Conservation (phyloP, 2,329 filamentous ascomycete genomes). For the Paecilomyces formosus region DNA sequence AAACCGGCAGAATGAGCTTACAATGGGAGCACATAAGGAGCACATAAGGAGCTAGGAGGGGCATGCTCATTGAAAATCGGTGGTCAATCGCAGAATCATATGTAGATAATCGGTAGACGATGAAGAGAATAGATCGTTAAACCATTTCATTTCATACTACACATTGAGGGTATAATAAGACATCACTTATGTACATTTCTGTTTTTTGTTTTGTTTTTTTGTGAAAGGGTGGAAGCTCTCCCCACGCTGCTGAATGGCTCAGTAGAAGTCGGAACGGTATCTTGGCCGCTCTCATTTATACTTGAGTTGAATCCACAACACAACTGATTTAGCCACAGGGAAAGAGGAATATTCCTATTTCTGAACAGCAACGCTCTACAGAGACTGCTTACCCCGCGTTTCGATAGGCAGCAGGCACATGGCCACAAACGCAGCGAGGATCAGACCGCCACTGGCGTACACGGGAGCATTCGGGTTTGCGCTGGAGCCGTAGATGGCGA, state of each 20-base stretch:
- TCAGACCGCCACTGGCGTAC: slow-evolving; percentile 37
- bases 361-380: slow-evolving; percentile 27
- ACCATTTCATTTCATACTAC: background rate
- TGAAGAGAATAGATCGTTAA: too few relatives aligned
- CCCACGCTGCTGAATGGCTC: too few relatives aligned
- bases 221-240: background rate
- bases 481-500: slow-evolving; percentile 33
- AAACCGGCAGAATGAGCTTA: too few relatives aligned
- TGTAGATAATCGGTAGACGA: too few relatives aligned
- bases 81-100: too few relatives aligned
- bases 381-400: slow-evolving; percentile 35
- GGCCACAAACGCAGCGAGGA: slow-evolving; percentile 38
- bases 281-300: background rate
- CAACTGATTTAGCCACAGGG: too few relatives aligned
- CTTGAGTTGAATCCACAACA: background rate
- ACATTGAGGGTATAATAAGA: background rate
- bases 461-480: slow-evolving; percentile 36
- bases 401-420: slow-evolving; percentile 41
- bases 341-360: too few relatives aligned
- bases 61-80: too few relatives aligned
- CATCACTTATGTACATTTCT: background rate
- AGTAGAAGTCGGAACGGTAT: background rate
- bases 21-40: too few relatives aligned
- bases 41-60: too few relatives aligned
- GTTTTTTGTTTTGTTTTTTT: background rate